Base-by-base conservation (phyloP, 2,329 filamentous ascomycete species). In the Cercospora sp. region DNA sequence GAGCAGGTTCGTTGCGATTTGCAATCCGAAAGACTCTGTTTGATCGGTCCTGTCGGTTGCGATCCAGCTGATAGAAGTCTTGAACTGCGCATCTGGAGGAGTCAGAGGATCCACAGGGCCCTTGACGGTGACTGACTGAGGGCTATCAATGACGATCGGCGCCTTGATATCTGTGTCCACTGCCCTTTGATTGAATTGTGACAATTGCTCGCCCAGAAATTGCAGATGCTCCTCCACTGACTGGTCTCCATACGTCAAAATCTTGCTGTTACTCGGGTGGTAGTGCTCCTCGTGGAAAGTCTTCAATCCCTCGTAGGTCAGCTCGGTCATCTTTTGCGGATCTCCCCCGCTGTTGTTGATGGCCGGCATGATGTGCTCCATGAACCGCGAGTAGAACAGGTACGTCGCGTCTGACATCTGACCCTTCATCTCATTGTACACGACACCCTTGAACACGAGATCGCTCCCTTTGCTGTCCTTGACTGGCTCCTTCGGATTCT, bases 341-440 rank as follows among this genome's bases (percentile, higher is more conserved):
- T 99, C 95, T 64, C 95, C 95, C 36, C 95, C 95, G 1, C 94
- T 98, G 81, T 99, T 98, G 82, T 99, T 91, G 79, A 99, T 91
- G 42, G 91, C 90, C 0, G 95, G 95, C 77, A 96, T 95, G 64
- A 99, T 92, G 78, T 95, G 91, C 75, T 98, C 93, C 77, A 96
- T 93, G 80, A 96, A 99, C 63, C 91, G 87, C 73, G 97, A 96
- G 79, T 97, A 98, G 83, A 92, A 99, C 0, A 98, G 84, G 76
- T 99, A 99, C 72, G 93, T 93, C 6, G 94, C 93, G 79, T 99
- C 95, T 2, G 95, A 98, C 90, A 98, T 96, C 77, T 97, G 94
- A 0, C 95, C 95, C 82, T 99, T 99, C 95, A 99, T 99, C 82
- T 99, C 95, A 76, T 99, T 99, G 82, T 98, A 98, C 0, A 98